Percentiles rank a stretch among this genome's conserved stretches.
Evolutionary conservation across 2,329 filamentous ascomycete species (phyloP).

Genomic region (Fusarium anguioides): DNA sequence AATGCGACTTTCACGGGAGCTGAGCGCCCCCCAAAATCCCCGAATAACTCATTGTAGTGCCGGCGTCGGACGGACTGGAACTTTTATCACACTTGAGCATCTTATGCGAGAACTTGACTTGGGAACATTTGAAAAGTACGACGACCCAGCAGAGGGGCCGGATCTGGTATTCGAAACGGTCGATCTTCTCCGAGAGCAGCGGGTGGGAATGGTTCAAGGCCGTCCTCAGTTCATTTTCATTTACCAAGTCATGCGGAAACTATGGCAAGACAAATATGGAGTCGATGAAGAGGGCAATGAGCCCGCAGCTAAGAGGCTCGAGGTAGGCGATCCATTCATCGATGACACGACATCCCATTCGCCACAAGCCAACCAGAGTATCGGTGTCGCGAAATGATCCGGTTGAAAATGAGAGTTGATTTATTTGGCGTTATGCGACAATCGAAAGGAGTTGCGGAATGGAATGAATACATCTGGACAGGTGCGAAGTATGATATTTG

Average conservation of each 20-base stretch:
- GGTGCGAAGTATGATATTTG: constrained; percentile 15
- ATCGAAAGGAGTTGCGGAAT: constrained; percentile 11
- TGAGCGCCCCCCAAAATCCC: constrained; percentile 67
- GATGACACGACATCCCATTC: constrained; percentile 36
- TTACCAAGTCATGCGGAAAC: constrained; percentile 83
- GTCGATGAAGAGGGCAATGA: constrained; percentile 53
- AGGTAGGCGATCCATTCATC: constrained; percentile 60
- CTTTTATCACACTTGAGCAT: constrained; percentile 96
- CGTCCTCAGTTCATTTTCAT: constrained; percentile 87
- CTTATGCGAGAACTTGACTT: constrained; percentile 83
- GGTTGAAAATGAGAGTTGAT: neutral
- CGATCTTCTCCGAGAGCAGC: constrained; percentile 83
- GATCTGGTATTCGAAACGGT: constrained; percentile 85
- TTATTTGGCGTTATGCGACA: constrained; percentile 13
- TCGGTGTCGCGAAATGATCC: constrained; percentile 21
- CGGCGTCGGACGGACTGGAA: constrained; percentile 92
- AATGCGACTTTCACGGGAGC: constrained; percentile 72
- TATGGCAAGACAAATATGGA: constrained; percentile 75
- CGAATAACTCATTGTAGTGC: constrained; percentile 90
- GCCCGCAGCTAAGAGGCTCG: constrained; percentile 65
- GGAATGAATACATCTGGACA: neutral
- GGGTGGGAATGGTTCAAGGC: constrained; percentile 95
- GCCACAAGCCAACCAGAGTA: constrained; percentile 4
- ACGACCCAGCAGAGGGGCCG: constrained; percentile 45
- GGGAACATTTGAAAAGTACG: constrained; percentile 70